A percentile compares a stretch with the other conserved stretches of the same genome.
Evolutionary conservation across 2,329 filamentous ascomycete genomes (phyloP).

Genomic region (Sporothrix euskadiensis): DNA sequence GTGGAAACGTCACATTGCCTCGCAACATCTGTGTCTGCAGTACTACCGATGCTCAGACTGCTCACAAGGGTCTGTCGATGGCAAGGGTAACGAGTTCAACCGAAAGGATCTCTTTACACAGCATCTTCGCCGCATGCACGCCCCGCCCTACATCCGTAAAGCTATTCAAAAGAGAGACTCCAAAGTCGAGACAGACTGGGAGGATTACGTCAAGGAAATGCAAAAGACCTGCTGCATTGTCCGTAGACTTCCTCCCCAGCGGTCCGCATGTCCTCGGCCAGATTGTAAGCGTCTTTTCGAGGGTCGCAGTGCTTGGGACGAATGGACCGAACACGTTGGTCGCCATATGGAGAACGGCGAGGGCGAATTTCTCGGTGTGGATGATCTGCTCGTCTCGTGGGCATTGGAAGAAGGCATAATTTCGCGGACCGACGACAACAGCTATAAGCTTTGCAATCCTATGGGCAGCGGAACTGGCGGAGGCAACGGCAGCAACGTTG

Average conservation of each 20-base stretch:
- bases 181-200: slow-evolving; percentile 63
- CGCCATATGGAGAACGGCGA: slow-evolving; percentile 80
- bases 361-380: slow-evolving; percentile 57
- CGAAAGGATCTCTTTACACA: slow-evolving; percentile 95
- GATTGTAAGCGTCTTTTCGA: slow-evolving; percentile 73
- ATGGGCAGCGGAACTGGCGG: slow-evolving; percentile 37
- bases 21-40: slow-evolving; percentile 76
- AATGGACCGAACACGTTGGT: slow-evolving; percentile 89
- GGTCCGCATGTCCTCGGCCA: slow-evolving; percentile 67
- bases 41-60: slow-evolving; percentile 66
- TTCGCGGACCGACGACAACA: slow-evolving; percentile 56
- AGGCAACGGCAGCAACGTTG: slow-evolving; percentile 12
- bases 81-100: slow-evolving; percentile 74
- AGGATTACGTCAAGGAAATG: slow-evolving; percentile 66
- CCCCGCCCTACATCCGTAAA: slow-evolving; percentile 64
- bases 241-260: slow-evolving; percentile 67
- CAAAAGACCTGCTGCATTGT: slow-evolving; percentile 71
- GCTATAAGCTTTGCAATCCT: slow-evolving; percentile 55
- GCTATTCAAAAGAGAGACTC: slow-evolving; percentile 58
- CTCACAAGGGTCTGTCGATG: slow-evolving; percentile 54
- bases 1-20: slow-evolving; percentile 93
- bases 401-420: slow-evolving; percentile 65
- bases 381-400: slow-evolving; percentile 60
- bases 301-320: slow-evolving; percentile 77
- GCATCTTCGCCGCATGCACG: slow-evolving; percentile 92